Conservation (phyloP, 2,329 filamentous ascomycete genomes). For the Trichoderma hamatum region DNA sequence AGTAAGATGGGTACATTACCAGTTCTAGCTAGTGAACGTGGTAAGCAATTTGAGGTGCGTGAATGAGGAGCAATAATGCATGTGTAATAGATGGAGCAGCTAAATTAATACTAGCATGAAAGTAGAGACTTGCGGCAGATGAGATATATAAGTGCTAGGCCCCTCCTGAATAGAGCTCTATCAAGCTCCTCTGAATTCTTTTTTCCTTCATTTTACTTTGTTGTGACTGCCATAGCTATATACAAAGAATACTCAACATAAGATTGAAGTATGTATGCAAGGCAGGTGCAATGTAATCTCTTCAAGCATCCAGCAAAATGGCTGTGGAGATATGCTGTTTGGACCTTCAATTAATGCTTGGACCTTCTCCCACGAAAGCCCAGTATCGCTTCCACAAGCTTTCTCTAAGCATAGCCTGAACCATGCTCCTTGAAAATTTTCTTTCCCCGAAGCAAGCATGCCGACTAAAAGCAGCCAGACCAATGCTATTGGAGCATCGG, state of each 20-base stretch:
- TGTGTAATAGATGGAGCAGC: not conserved
- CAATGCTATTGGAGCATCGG: not conserved
- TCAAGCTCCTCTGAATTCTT: not conserved
- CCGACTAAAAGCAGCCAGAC: conserved; percentile 1
- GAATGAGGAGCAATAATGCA: not conserved
- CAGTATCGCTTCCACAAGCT: not conserved
- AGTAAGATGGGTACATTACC: not conserved
- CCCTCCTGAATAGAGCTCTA: not conserved
- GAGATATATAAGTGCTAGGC: not conserved
- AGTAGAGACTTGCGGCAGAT: not conserved
- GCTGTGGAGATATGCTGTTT: not conserved
- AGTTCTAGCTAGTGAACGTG: not conserved
- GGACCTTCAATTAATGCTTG: not conserved
- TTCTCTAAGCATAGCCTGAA: conserved; percentile 4
- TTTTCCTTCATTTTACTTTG: not conserved
- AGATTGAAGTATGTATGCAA: not conserved
- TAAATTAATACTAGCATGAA: not conserved
- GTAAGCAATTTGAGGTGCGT: too few species aligned
- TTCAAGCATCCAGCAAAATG: conserved; percentile 9
- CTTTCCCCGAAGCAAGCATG: conserved; percentile 2
- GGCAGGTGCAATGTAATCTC: not conserved
- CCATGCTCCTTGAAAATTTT: not conserved
- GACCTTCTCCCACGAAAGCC: not conserved
- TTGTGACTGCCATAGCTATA: too few species aligned
- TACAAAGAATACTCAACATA: not conserved